Base-by-base conservation (phyloP, 257 asterid species). In the Forsythia suspensa region DNA sequence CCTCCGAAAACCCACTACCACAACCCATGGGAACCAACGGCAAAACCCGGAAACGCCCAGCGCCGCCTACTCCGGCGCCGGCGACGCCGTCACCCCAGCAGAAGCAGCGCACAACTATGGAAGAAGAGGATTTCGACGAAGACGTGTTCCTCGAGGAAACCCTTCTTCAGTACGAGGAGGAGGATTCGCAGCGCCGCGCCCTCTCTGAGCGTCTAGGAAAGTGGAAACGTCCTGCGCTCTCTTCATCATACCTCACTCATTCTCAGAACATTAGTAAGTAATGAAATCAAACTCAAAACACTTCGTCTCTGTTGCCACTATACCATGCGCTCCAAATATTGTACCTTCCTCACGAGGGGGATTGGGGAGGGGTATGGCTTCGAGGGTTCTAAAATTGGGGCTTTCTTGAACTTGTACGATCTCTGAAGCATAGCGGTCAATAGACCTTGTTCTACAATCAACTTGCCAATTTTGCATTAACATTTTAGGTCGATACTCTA, bases 121-220 rank as follows among this genome's bases (percentile, higher is more conserved):
- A 91, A 71, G 98, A 92, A 20, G 99, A 96, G 81, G 98, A 94
- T 74, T 72, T 91, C 2, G 98, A 93, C 76, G 99, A 94, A 82
- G 99, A 96, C 72, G 86, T 92, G 8, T 93, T 91, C 85, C 85
- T 92, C 77, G 98, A 93, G 72, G 97, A 96, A 88, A 88, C 93
- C 86, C 89, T 91, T 75, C 90, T 95, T 52, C 97, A 90, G 74
- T 80, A 71, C 84, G 96, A 96, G 80, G 96, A 96, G 80, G 94
- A 92, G 71, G 92, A 91, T 73, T 70, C 88, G 20, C 92, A 85
- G 83, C 88, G 87, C 79, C 81, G 92, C 42, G 84, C 90, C 15
- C 76, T 93, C 9, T 86, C 95, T 5, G 88, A 82, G 38, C 90
- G 96, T 29, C 91, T 94, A 37, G 77, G 82, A 63, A 96, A 92